Percentiles rank a stretch among this genome's conserved stretches.
These are phyloP conservation scores for Naganishia randhawae DNA, from an alignment of 768 basidiomycete species.

Conservation along the genomic window DNA sequence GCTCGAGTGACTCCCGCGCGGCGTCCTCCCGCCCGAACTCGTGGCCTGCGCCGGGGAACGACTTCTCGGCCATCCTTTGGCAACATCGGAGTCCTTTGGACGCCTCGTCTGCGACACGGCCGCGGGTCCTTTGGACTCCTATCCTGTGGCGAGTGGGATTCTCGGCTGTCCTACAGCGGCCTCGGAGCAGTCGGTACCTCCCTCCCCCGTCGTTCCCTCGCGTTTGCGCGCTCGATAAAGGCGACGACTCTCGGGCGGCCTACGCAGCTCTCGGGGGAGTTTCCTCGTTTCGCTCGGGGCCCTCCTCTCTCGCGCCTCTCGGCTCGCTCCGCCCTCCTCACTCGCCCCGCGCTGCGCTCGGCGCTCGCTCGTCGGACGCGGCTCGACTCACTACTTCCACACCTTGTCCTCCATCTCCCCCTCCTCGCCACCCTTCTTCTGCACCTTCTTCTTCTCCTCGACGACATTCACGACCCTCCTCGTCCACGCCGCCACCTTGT, in stretches of 20 bases:
- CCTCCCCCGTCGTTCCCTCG: too few species aligned
- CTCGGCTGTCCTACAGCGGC: too few species aligned
- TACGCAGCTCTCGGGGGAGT: too few species aligned
- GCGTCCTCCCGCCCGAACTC: too few species aligned
- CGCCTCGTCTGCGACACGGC: not conserved
- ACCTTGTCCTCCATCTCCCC: slow-evolving; percentile 44
- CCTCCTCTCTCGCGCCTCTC: not conserved
- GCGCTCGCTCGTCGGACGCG: too few species aligned
- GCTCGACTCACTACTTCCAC: slow-evolving; percentile 48
- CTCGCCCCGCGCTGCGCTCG: too few species aligned
- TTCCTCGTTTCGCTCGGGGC: too few species aligned
- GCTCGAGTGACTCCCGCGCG: not conserved
- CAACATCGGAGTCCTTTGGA: too few species aligned
- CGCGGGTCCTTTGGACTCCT: not conserved
- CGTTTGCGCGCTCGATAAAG: too few species aligned
- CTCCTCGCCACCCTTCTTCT: slow-evolving; percentile 38
- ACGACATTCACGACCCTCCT: slow-evolving; percentile 44
- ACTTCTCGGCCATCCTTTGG: not conserved
- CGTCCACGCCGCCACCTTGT: slow-evolving; percentile 39
- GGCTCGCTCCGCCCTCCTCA: slow-evolving; percentile 3
- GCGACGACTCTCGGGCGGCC: too few species aligned
- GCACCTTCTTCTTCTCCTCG: slow-evolving; percentile 47
- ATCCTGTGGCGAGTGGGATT: not conserved
- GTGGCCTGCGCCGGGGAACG: too few species aligned
- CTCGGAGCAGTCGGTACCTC: too few species aligned